Conservation (phyloP, 2,329 filamentous ascomycete genomes). For the Aspergillus carbonarius region DNA sequence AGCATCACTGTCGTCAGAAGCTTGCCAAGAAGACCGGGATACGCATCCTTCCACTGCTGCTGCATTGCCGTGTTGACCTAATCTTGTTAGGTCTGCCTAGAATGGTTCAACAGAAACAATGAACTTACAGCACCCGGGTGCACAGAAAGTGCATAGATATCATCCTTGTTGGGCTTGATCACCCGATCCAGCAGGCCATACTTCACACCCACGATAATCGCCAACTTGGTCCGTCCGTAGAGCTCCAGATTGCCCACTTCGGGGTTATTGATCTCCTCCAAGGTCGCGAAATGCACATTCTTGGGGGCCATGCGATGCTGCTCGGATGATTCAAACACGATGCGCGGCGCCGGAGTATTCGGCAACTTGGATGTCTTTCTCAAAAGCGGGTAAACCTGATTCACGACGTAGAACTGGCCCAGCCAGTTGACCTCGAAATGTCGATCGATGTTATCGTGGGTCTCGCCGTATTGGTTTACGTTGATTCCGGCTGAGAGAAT, state of each 20-base stretch:
- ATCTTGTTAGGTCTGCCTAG: background rate
- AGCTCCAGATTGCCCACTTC: constrained; percentile 35
- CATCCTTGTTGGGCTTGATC: constrained; percentile 44
- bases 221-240: constrained; percentile 46
- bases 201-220: constrained; percentile 46
- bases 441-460: constrained; percentile 39
- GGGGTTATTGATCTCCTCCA: constrained; percentile 47
- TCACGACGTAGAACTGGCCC: constrained; percentile 46
- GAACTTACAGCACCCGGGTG: constrained; percentile 37
- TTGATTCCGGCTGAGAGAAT: constrained; percentile 48
- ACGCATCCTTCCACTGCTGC: constrained; percentile 49
- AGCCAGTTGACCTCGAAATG: constrained; percentile 48
- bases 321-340: constrained; percentile 46
- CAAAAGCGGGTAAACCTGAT: constrained; percentile 45
- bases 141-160: constrained; percentile 43
- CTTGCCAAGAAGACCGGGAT: constrained; percentile 43
- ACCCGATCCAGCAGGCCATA: constrained; percentile 44
- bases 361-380: constrained; percentile 42
- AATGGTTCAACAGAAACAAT: no score
- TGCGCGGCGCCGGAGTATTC: constrained; percentile 36
- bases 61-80: constrained; percentile 49
- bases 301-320: constrained; percentile 42
- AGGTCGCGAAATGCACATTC: constrained; percentile 37
- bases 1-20: constrained; percentile 39
- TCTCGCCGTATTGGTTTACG: constrained; percentile 40